Base-by-base conservation (phyloP, 345 rosid species). In the Tarenaya hassleriana region DNA sequence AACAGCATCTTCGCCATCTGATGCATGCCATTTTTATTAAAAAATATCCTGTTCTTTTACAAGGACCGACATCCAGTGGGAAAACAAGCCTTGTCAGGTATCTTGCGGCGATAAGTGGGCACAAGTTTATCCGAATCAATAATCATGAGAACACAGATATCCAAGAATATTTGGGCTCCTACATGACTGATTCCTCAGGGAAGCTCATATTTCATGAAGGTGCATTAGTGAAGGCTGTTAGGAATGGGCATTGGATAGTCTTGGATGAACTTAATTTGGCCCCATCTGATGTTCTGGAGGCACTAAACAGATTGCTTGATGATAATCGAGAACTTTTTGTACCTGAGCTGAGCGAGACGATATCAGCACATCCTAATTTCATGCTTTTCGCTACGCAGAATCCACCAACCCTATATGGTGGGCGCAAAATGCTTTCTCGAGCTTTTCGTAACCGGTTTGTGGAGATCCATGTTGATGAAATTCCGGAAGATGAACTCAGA, bases 371-470 rank as follows among this genome's bases (percentile, higher is more conserved):
- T 77, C 89, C 95, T 20, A 68, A 80, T 61, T 91, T 91, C 68
- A 87, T 87, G 98, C 95, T 91, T 68, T 91, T 91, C 61, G 96
- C 96, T 16, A 91, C 98, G 56, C 98, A 91, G 67, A 91, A 91
- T 63, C 98, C 98, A 9, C 98, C 98, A 15, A 80, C 87, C 11
- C 57, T 77, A 16, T 87, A 91, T 73, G 98, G 95, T 60, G 98
- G 98, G 29, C 95, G 98, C 61, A 91, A 91, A 77, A 75, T 91
- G 74, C 88, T 91, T 64, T 91, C 98, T 59, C 80, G 98, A 62
- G 96, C 98, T 50, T 91, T 91, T 61, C 96, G 96, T 45, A 91
- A 91, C 52, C 95, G 98, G 31, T 91, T 91, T 75, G 90, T 91
- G 55, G 98, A 91, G 78, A 79, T 91, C 75, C 96, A 91, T 72